A percentile compares a stretch with the other conserved stretches of the same genome.
Conservation (phyloP, 768 basidiomycete species). For the Cystofilobasidium ferigula region DNA sequence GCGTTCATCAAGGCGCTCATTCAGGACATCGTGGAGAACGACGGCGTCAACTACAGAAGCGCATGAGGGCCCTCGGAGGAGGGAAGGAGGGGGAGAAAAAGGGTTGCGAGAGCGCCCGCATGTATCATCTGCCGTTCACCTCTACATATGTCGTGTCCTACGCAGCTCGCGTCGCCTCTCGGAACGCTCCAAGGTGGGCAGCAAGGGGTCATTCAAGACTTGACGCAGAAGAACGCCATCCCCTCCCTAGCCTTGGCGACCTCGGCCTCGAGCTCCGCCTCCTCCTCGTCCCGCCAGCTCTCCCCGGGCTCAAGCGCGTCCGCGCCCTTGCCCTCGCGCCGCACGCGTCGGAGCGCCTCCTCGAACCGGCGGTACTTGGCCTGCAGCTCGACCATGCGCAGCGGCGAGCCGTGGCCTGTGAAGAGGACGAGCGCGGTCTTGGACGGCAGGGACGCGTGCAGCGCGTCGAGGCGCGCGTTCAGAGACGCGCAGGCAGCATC, state of each 20-base stretch:
- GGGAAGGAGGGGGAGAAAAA: no score
- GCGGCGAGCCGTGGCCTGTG: conserved; percentile 80
- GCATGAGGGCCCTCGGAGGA: no score
- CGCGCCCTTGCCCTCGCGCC: conserved; percentile 39
- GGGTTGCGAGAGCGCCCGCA: no score
- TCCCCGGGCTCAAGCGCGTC: conserved; percentile 39
- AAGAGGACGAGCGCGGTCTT: conserved; percentile 75
- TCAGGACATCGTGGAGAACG: background rate
- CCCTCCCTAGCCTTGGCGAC: conserved; percentile 72
- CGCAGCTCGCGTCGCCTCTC: no score
- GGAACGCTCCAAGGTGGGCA: no score
- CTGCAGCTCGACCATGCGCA: conserved; percentile 62
- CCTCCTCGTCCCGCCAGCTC: conserved; percentile 68
- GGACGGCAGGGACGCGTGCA: conserved; percentile 61
- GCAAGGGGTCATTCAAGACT: conserved; percentile 26
- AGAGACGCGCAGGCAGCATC: conserved; percentile 44
- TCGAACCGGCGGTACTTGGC: conserved; percentile 65
- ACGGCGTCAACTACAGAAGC: background rate
- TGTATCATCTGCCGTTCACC: no score
- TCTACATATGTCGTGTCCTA: no score
- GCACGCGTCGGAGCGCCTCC: conserved; percentile 32
- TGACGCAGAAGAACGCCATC: conserved; percentile 60
- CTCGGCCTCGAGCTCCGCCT: conserved; percentile 63
- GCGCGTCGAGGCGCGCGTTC: conserved; percentile 49
- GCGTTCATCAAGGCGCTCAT: background rate